A percentile compares a stretch with the other conserved stretches of the same genome.
Evolutionary conservation across 129 eudicot genomes (phyloP).

Genomic region (Deinandra increscens): DNA sequence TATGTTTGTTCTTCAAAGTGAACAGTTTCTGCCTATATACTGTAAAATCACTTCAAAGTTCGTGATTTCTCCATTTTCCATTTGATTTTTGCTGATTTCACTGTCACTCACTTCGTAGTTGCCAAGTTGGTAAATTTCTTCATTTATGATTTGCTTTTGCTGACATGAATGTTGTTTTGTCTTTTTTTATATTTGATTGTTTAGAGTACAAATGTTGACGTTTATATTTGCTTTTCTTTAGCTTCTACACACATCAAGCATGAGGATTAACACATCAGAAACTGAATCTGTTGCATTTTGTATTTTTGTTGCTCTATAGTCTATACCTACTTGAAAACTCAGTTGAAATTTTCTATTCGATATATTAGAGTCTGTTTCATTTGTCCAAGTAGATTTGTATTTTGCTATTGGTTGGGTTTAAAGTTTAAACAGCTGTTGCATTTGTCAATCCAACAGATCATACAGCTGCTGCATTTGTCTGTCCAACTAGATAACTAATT

Average conservation of each 20-base stretch:
- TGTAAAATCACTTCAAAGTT: constrained; percentile 1
- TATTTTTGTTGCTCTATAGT: neutral
- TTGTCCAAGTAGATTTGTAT: neutral
- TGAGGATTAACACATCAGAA: neutral
- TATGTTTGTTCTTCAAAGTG: neutral
- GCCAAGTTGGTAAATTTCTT: constrained; percentile 9
- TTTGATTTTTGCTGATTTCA: constrained; percentile 17
- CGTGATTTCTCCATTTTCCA: neutral
- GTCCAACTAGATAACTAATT: neutral
- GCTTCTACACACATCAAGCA: neutral
- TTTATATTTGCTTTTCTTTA: neutral
- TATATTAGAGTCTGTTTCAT: neutral
- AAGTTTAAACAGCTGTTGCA: neutral
- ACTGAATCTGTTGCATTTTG: neutral
- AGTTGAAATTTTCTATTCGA: neutral
- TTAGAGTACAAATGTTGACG: neutral
- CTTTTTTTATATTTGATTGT: neutral
- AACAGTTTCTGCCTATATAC: constrained; percentile 4
- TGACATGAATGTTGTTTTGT: constrained; percentile 4
- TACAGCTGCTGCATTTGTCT: neutral
- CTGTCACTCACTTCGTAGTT: neutral
- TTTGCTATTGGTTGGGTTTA: neutral
- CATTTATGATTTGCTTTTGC: neutral
- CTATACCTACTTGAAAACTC: neutral
- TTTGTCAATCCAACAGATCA: neutral